A percentile compares a stretch with the other conserved stretches of the same genome.
Evolutionary conservation across 345 rosid species (phyloP).

Genomic region (Linum trigynum): DNA sequence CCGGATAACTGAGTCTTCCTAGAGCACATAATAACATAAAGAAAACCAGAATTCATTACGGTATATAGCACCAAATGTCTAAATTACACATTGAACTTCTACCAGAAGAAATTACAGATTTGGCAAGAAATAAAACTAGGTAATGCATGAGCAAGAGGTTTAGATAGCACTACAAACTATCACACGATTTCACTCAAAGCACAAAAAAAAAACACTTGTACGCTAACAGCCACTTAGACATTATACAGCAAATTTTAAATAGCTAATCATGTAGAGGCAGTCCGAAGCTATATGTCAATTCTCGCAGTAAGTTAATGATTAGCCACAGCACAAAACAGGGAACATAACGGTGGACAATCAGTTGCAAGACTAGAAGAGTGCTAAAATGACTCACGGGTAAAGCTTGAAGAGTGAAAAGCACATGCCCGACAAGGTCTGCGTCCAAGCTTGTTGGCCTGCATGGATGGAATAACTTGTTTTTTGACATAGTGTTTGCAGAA

Average conservation of each 20-base stretch:
- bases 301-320: too few relatives aligned
- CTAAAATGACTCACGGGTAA: constrained; percentile 60
- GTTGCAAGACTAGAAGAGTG: constrained; percentile 2
- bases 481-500: not conserved
- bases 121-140: not conserved
- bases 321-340: too few relatives aligned
- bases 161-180: not conserved
- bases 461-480: constrained; percentile 1
- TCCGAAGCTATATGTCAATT: too few relatives aligned
- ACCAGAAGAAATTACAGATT: too few relatives aligned
- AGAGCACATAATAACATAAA: constrained; percentile 14
- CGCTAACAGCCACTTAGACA: too few relatives aligned
- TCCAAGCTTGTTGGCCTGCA: constrained; percentile 91
- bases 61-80: too few relatives aligned
- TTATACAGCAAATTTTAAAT: too few relatives aligned
- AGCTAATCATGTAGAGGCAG: too few relatives aligned
- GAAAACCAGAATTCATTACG: constrained; percentile 2
- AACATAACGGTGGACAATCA: not conserved
- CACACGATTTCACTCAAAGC: too few relatives aligned
- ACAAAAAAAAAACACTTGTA: too few relatives aligned
- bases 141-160: not conserved
- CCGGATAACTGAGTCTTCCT: constrained; percentile 67
- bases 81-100: not conserved
- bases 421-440: constrained; percentile 61
- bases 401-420: constrained; percentile 57